Percentiles rank a stretch among this genome's conserved stretches.
Evolutionary conservation across 208 protist species (phyloP).

Genomic region (Leishmania tarentolae): DNA sequence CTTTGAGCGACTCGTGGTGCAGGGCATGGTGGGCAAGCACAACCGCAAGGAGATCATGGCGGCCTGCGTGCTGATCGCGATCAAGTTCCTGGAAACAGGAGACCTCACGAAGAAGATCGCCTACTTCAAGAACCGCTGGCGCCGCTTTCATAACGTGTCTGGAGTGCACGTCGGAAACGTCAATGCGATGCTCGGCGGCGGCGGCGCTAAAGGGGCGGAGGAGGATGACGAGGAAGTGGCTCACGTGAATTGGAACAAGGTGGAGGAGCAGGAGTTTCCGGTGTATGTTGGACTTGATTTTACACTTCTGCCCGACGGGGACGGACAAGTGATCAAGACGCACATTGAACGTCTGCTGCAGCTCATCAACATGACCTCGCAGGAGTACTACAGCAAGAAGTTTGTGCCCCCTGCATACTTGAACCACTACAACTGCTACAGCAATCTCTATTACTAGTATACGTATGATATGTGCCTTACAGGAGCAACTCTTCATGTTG

Average conservation of each 20-base stretch:
- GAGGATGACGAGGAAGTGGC: constrained; percentile 62
- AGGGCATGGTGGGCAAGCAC: constrained; percentile 78
- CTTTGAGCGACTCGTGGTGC: constrained; percentile 80
- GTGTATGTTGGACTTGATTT: constrained; percentile 89
- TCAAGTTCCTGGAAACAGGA: constrained; percentile 86
- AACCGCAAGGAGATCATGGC: constrained; percentile 80
- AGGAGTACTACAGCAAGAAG: constrained; percentile 87
- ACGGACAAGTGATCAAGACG: constrained; percentile 63
- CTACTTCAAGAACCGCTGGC: constrained; percentile 71
- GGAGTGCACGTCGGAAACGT: constrained; percentile 29
- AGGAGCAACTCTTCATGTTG: not conserved
- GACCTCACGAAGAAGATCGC: constrained; percentile 68
- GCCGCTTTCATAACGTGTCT: constrained; percentile 46
- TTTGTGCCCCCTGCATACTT: constrained; percentile 62
- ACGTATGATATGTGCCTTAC: not conserved
- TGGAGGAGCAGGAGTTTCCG: constrained; percentile 73
- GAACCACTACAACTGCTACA: constrained; percentile 53
- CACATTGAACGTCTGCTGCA: constrained; percentile 81
- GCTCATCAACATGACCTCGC: constrained; percentile 73
- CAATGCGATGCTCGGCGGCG: constrained; percentile 38
- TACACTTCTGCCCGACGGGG: constrained; percentile 67
- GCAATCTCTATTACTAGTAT: constrained; percentile 55
- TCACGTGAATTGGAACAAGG: constrained; percentile 65
- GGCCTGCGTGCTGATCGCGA: constrained; percentile 70
- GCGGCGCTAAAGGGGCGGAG: constrained; percentile 38